Percentiles rank a stretch among this genome's conserved stretches.
These are phyloP conservation scores for Melaleuca alternifolia DNA, from an alignment of 345 rosid species.

Conservation along the genomic window DNA sequence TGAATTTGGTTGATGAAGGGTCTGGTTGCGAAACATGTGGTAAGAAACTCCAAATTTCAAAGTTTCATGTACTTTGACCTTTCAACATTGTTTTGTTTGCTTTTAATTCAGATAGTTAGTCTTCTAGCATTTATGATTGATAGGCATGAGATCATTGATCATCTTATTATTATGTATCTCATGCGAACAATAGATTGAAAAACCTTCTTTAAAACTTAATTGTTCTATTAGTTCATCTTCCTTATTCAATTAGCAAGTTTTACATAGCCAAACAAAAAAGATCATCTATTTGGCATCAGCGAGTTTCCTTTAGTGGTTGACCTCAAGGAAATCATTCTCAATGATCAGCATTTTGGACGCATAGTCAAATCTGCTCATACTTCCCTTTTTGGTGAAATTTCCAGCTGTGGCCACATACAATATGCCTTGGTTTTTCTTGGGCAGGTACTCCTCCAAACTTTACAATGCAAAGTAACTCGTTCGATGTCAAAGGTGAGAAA, in stretches of 20 bases:
- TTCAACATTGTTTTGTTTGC: background rate
- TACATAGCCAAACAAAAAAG: background rate
- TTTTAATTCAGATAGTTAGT: background rate
- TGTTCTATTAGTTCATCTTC: background rate
- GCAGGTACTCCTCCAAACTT: constrained; percentile 24
- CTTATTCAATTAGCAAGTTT: background rate
- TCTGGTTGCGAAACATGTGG: background rate
- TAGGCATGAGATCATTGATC: background rate
- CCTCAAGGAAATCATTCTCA: background rate
- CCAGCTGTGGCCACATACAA: background rate
- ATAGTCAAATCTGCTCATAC: background rate
- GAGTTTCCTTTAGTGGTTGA: background rate
- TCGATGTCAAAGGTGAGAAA: constrained; percentile 3
- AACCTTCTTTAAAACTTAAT: background rate
- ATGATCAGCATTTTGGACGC: background rate
- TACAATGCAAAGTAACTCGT: constrained; percentile 13
- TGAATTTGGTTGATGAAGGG: background rate
- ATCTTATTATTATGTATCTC: background rate
- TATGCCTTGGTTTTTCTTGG: background rate
- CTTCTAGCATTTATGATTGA: background rate
- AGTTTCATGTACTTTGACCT: background rate
- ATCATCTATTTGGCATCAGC: background rate
- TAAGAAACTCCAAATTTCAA: background rate
- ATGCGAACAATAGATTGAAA: background rate
- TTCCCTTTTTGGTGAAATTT: background rate